A percentile compares a stretch with the other conserved stretches of the same genome.
Conservation (phyloP, 352 stramenopile species). For the Phytophthora podocarpi region DNA sequence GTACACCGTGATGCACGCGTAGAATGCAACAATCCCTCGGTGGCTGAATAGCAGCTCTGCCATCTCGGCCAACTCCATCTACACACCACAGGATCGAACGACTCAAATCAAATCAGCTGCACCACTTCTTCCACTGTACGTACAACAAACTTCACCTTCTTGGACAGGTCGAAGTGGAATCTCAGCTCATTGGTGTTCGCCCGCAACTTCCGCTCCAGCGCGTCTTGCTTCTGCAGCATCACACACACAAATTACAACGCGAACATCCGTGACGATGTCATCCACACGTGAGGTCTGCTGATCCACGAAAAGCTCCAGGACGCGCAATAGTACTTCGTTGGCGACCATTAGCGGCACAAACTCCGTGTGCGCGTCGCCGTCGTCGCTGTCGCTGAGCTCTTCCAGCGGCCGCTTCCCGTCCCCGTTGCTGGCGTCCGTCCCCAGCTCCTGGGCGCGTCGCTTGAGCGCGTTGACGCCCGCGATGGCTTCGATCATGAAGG, state of each 20-base stretch:
- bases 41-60: slow-evolving; percentile 75
- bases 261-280: slow-evolving; percentile 27
- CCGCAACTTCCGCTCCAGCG: slow-evolving; percentile 55
- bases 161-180: slow-evolving; percentile 77
- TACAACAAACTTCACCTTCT: slow-evolving; percentile 50
- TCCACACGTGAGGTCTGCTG: slow-evolving; percentile 21
- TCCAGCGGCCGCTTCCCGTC: slow-evolving; percentile 35
- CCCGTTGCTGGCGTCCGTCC: slow-evolving; percentile 23
- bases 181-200: slow-evolving; percentile 33
- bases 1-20: slow-evolving; percentile 82
- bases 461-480: slow-evolving; percentile 81
- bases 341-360: slow-evolving; percentile 84
- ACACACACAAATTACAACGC: slow-evolving; percentile 17
- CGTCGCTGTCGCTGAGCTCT: slow-evolving; percentile 39
- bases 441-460: slow-evolving; percentile 51
- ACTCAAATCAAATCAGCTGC: too few species aligned
- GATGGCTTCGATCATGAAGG: slow-evolving; percentile 88
- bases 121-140: neutral
- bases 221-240: slow-evolving; percentile 55
- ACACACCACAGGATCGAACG: slow-evolving; percentile 1
- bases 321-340: slow-evolving; percentile 58
- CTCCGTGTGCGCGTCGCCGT: slow-evolving; percentile 58
- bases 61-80: slow-evolving; percentile 89
- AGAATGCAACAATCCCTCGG: slow-evolving; percentile 76
- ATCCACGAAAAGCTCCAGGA: slow-evolving; percentile 4